A percentile compares a stretch with the other conserved stretches of the same genome.
phyloP scores from a whole-genome alignment of 2,329 filamentous ascomycete species.

The Aphanocladium album region DNA sequence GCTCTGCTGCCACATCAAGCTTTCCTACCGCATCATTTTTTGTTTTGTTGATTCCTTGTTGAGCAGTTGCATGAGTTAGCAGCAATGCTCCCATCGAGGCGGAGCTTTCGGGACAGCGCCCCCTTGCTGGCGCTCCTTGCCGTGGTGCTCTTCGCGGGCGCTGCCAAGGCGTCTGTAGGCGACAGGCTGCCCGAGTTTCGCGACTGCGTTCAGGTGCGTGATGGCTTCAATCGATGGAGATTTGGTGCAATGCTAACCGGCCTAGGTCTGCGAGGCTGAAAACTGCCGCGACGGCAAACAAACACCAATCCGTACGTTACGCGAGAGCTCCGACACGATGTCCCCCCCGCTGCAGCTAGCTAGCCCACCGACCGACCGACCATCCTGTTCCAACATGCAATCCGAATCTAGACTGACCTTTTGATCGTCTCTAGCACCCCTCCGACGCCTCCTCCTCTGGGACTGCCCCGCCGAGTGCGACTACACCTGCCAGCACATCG shows the following conservation, averaged over 20 bases:
- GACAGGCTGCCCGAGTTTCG: conserved; percentile 84
- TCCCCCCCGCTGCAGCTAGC: conserved; percentile 1
- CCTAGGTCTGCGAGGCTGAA: conserved; percentile 69
- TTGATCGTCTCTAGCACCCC: conserved; percentile 54
- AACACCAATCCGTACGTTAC: conserved; percentile 63
- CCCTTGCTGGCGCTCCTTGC: conserved; percentile 29
- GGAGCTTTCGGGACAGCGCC: conserved; percentile 28
- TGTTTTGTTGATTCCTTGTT: background rate
- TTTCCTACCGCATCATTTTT: too few species aligned
- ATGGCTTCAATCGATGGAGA: background rate
- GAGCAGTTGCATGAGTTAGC: background rate
- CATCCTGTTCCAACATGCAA: background rate
- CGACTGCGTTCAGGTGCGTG: conserved; percentile 71
- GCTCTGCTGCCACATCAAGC: background rate
- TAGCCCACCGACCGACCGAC: background rate
- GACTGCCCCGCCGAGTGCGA: conserved; percentile 91
- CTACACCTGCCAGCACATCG: conserved; percentile 93
- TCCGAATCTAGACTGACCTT: conserved; percentile 13
- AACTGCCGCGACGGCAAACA: conserved; percentile 66
- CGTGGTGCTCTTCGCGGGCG: conserved; percentile 35
- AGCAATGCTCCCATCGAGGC: conserved; percentile 27
- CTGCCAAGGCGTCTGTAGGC: conserved; percentile 67
- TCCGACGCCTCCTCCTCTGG: conserved; percentile 86
- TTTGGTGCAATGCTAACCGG: background rate
- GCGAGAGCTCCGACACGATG: conserved; percentile 13